Evolutionary conservation across 441 rosid species (phyloP), one percentile per base, ranked within the genome.

Genomic region (Theobroma grandiflorum): DNA sequence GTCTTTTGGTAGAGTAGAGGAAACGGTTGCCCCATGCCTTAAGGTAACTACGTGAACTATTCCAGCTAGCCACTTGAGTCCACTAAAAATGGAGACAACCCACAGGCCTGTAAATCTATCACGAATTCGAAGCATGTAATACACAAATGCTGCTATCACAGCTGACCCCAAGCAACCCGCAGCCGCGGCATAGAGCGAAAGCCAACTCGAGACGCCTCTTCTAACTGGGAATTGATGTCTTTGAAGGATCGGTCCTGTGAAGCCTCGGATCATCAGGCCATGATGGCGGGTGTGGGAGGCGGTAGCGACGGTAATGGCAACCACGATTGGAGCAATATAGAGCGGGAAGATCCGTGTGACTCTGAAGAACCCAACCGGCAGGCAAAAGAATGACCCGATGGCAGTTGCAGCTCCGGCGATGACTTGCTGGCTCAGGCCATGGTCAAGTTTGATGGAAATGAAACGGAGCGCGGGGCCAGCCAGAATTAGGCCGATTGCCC

Each of bases 41-140:
- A 85, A 43, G 5, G 76, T 52, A 49, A 74, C 7, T 45, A 86
- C 79, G 55, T 88, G 88, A 6, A 86, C 37, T 7, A 85, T 77
- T 4, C 95, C 93, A 2, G 77, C 42, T 22, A 90, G 86, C 95
- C 93, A 91, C 47, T 61, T 75, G 3, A 91, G 81, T 75, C 95
- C 93, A 72, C 93, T 88, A 81, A 89, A 91, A 45, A 90, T 91
- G 3, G 93, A 89, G 57, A 91, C 91, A 10, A 91, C 83, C 95
- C 92, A 91, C 26, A 91, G 82, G 35, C 91, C 83, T 0, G 77
- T 78, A 42, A 80, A 84, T 42, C 64, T 80, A 53, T 89, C 93
- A 1, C 69, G 62, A 26, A 84, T 37, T 12, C 78, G 71, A 26
- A 91, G 87, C 93, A 91, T 91, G 53, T 87, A 85, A 80, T 87